These are phyloP conservation scores for Sporothrix protearum DNA, from an alignment of 2,329 filamentous ascomycete species.

Conservation along the genomic window DNA sequence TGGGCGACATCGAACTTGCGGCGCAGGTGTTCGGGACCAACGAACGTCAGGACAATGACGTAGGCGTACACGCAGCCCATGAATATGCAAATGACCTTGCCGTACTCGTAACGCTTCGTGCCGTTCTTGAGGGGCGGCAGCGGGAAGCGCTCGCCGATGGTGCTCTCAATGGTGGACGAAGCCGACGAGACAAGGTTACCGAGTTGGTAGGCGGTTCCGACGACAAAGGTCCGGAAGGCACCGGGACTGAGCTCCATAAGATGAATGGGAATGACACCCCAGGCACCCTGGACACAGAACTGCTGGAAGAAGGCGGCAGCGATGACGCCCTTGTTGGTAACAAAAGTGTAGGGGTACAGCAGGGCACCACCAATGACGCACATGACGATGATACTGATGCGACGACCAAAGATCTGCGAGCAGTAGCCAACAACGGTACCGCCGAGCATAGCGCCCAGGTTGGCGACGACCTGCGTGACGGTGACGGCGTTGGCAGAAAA, in stretches of 20 bases:
- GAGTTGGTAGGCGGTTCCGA: slow-evolving; percentile 71
- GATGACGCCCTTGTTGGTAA: slow-evolving; percentile 55
- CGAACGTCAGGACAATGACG: slow-evolving; percentile 57
- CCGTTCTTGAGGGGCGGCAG: slow-evolving; percentile 53
- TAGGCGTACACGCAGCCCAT: slow-evolving; percentile 76
- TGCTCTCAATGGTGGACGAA: slow-evolving; percentile 71
- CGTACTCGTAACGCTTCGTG: slow-evolving; percentile 64
- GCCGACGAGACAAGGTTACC: slow-evolving; percentile 70
- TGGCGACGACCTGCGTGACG: slow-evolving; percentile 67
- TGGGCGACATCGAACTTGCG: slow-evolving; percentile 50
- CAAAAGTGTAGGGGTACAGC: slow-evolving; percentile 69
- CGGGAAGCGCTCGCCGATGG: slow-evolving; percentile 70
- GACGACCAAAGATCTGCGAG: slow-evolving; percentile 71
- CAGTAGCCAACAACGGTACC: slow-evolving; percentile 70
- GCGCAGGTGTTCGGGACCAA: slow-evolving; percentile 57
- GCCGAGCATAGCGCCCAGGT: slow-evolving; percentile 70
- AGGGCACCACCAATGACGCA: slow-evolving; percentile 58
- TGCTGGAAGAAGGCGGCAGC: slow-evolving; percentile 66
- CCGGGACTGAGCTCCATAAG: slow-evolving; percentile 73
- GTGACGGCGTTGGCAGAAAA: slow-evolving; percentile 29
- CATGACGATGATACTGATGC: slow-evolving; percentile 61
- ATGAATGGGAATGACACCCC: slow-evolving; percentile 74
- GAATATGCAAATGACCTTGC: slow-evolving; percentile 84
- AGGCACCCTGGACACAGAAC: slow-evolving; percentile 73
- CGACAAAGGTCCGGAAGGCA: slow-evolving; percentile 69